Evolutionary conservation across 192 early-diverging fungal genomes (phyloP).

Genomic region (Diversispora epigaea): DNA sequence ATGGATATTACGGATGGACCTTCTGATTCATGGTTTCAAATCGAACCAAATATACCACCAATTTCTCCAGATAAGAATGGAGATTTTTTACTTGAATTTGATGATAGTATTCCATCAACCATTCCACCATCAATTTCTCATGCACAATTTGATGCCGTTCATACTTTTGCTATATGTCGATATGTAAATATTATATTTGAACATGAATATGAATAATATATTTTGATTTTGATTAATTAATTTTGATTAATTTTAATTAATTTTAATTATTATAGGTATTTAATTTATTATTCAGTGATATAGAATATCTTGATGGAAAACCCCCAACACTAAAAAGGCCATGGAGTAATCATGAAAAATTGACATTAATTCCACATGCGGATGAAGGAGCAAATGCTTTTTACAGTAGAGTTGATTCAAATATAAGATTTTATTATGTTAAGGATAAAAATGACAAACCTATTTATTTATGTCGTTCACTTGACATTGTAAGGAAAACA

Average conservation of each 20-base stretch:
- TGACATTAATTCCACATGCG: neutral
- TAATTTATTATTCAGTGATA: neutral
- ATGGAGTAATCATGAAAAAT: neutral
- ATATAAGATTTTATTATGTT: neutral
- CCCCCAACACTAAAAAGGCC: neutral
- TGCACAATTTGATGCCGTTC: neutral
- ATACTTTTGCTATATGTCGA: neutral
- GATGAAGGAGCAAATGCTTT: neutral
- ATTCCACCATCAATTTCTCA: neutral
- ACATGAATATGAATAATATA: neutral
- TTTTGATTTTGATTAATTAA: neutral
- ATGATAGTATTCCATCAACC: neutral
- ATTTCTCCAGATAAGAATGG: constrained; percentile 1
- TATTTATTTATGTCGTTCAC: constrained; percentile 1
- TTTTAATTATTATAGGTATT: neutral
- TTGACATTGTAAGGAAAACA: neutral
- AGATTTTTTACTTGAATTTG: constrained; percentile 8
- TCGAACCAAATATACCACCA: neutral
- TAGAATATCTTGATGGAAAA: constrained; percentile 16
- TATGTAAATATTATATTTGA: neutral
- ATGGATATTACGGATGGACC: neutral
- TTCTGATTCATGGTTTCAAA: neutral
- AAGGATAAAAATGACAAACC: neutral
- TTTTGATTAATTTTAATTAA: neutral
- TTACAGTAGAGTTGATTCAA: neutral